Evolutionary conservation across 1,284 basidiomycete species (phyloP), one percentile per base, ranked within the genome.

Genomic region (Thelephora terrestris): DNA sequence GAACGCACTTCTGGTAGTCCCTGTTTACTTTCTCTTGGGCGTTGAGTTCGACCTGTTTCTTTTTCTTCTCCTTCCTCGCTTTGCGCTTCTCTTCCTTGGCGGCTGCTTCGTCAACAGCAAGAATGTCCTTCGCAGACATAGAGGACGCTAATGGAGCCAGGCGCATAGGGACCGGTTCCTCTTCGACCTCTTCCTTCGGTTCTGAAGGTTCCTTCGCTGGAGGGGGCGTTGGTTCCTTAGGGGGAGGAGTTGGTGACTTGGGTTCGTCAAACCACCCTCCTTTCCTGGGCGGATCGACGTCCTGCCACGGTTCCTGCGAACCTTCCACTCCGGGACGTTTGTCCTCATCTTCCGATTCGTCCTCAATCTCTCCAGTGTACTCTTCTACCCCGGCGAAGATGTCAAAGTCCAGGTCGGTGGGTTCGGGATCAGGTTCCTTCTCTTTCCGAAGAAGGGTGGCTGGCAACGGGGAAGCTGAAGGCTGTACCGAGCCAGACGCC

Each of bases 351-450:
- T 77, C 78, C 14, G 79, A 76, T 18, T 79, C 79, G 35, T 74
- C 81, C 6, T 76, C 60, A 43, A 76, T 74, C 14, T 86, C 58
- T 2, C 85, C 89, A 46, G 81, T 72, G 62, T 95, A 96, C 38
- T 91, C 87, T 7, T 85, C 91, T 1, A 78, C 90, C 46, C 73
- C 91, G 1, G 80, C 87, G 62, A 96, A 96, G 48, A 95, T 95
- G 58, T 87, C 78, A 49, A 84, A 71, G 48, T 85, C 74, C 17
- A 78, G 75, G 37, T 71, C 68, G 7, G 68, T 43, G 3, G 64
- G 60, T 49, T 71, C 69, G 7, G 64, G 59, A 50, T 70, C 67
- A 2, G 60, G 54, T 27, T 51, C 40, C 29, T 49, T 36, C 12
- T 20, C n/a, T 32, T 32, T 32, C 29, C 14, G 7, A 32, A 12